phyloP scores from a whole-genome alignment of 768 basidiomycete genomes.

The Neoboletus brunneissimus region DNA sequence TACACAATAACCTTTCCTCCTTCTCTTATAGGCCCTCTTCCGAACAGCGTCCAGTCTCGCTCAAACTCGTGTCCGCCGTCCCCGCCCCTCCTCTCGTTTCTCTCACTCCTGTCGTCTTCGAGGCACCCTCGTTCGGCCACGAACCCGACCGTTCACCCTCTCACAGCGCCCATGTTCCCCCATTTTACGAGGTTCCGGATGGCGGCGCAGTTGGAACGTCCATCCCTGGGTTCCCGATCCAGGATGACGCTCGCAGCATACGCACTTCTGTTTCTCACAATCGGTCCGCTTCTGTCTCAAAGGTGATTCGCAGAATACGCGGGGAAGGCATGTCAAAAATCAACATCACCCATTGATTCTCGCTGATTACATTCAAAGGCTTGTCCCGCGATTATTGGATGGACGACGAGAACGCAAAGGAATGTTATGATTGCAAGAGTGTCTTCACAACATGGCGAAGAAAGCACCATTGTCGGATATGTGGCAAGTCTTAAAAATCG shows the following conservation, averaged over 20 bases:
- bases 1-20: slow-evolving; percentile 45
- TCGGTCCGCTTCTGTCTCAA: slow-evolving; percentile 80
- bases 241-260: slow-evolving; percentile 86
- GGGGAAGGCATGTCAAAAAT: slow-evolving; percentile 66
- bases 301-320: slow-evolving; percentile 84
- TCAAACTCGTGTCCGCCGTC: slow-evolving; percentile 48
- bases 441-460: slow-evolving; percentile 92
- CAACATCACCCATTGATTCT: slow-evolving; percentile 1
- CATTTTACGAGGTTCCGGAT: slow-evolving; percentile 51
- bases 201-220: slow-evolving; percentile 65
- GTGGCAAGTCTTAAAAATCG: slow-evolving; percentile 51
- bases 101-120: slow-evolving; percentile 80
- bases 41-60: slow-evolving; percentile 57
- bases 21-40: slow-evolving; percentile 45
- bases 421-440: slow-evolving; percentile 94
- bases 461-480: slow-evolving; percentile 97
- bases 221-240: slow-evolving; percentile 91
- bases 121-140: slow-evolving; percentile 64
- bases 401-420: slow-evolving; percentile 94
- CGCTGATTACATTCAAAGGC: slow-evolving; percentile 42
- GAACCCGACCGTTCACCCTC: slow-evolving; percentile 63
- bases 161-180: slow-evolving; percentile 48
- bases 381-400: slow-evolving; percentile 97
- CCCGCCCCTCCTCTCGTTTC: slow-evolving; percentile 83
- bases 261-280: slow-evolving; percentile 70